Percentiles rank a stretch among this genome's conserved stretches.
Evolutionary conservation across 129 eudicot species (phyloP).

Genomic region (Arctium minus): DNA sequence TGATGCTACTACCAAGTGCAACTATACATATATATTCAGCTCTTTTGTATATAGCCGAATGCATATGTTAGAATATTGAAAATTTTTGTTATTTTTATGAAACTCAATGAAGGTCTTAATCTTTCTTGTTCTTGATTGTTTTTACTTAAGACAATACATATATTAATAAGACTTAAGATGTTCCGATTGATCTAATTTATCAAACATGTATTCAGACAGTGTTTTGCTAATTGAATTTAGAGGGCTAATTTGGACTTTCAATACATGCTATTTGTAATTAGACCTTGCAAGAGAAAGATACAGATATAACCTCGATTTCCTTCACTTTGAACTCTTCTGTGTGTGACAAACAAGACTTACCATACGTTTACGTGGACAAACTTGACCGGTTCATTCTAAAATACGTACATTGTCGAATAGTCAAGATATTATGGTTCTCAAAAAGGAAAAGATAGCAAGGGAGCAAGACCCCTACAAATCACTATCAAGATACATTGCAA

Average conservation of each 20-base stretch:
- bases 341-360: conserved; percentile 78
- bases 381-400: conserved; percentile 77
- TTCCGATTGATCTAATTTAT: background rate
- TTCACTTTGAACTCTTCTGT: conserved; percentile 78
- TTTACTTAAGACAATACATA: background rate
- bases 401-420: background rate
- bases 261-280: background rate
- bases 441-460: background rate
- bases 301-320: conserved; percentile 72
- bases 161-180: background rate
- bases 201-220: background rate
- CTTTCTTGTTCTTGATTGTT: background rate
- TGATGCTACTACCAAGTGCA: background rate
- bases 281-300: background rate
- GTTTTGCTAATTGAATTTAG: background rate
- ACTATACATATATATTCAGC: background rate
- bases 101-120: background rate
- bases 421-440: background rate
- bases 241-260: background rate
- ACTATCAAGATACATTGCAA: conserved; percentile 87
- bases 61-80: background rate
- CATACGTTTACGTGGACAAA: conserved; percentile 85
- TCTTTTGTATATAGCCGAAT: background rate
- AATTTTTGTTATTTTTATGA: background rate
- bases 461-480: conserved; percentile 60